A percentile compares a stretch with the other conserved stretches of the same genome.
Evolutionary conservation across 2,329 filamentous ascomycete species (phyloP).

Genomic region (Thelonectria discophora): DNA sequence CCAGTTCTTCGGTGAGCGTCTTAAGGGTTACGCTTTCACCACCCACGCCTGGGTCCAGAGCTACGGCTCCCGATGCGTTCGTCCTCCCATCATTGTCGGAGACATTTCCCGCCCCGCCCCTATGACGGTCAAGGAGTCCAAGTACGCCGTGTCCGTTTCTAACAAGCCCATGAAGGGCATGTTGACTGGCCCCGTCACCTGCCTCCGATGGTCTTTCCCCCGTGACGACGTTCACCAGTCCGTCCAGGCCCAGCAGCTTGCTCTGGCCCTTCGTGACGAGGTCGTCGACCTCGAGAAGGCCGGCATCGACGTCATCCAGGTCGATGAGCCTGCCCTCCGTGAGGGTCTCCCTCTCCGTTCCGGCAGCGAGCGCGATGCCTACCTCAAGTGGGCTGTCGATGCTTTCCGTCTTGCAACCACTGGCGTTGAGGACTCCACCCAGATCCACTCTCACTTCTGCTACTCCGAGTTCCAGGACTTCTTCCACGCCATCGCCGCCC

Average conservation of each 20-base stretch:
- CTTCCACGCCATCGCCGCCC: slow-evolving; percentile 98
- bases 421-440: slow-evolving; percentile 92
- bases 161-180: slow-evolving; percentile 99
- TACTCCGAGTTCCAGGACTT: slow-evolving; percentile 99
- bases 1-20: slow-evolving; percentile 98
- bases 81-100: slow-evolving; percentile 97
- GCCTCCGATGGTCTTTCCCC: slow-evolving; percentile 99
- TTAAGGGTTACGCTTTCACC: slow-evolving; percentile 98
- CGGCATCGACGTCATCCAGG: slow-evolving; percentile 97
- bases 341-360: slow-evolving; percentile 97
- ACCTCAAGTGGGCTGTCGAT: slow-evolving; percentile 97
- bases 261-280: slow-evolving; percentile 97
- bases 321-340: slow-evolving; percentile 98
- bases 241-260: slow-evolving; percentile 97
- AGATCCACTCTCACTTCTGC: slow-evolving; percentile 99
- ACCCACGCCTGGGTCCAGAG: slow-evolving; percentile 99
- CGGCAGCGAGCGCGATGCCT: slow-evolving; percentile 94
- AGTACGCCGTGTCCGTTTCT: slow-evolving; percentile 95
- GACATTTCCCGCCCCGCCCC: slow-evolving; percentile 96
- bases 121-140: slow-evolving; percentile 99
- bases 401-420: slow-evolving; percentile 96
- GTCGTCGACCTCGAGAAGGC: slow-evolving; percentile 97
- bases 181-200: slow-evolving; percentile 99
- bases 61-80: slow-evolving; percentile 98
- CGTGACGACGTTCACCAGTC: slow-evolving; percentile 99